Evolutionary conservation across 257 asterid species (phyloP).

Genomic region (Oldenlandia corymbosa): DNA sequence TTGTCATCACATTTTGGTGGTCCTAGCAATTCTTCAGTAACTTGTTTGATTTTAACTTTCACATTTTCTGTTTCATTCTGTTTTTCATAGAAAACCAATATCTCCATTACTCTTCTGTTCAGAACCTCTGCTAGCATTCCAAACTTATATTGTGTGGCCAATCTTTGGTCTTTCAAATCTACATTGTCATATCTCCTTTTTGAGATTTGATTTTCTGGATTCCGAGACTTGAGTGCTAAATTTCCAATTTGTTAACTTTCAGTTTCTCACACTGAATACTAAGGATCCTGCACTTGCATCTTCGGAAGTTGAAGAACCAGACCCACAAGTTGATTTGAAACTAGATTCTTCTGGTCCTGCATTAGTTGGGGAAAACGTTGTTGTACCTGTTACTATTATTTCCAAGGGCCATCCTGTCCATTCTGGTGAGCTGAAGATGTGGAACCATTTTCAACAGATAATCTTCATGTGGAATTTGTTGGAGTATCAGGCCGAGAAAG

Average conservation of each 20-base stretch:
- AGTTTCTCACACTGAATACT: slow-evolving; percentile 12
- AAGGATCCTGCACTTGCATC: slow-evolving; percentile 88
- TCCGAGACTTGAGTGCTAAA: neutral
- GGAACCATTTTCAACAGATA: slow-evolving; percentile 66
- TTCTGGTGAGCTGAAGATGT: slow-evolving; percentile 91
- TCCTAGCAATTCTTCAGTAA: neutral
- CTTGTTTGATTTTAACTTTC: neutral
- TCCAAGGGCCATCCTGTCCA: slow-evolving; percentile 82
- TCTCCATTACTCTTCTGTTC: neutral
- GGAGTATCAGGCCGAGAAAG: slow-evolving; percentile 51
- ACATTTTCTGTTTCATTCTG: neutral
- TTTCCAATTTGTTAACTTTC: slow-evolving; percentile 11
- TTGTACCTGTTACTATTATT: slow-evolving; percentile 74
- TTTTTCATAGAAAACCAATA: neutral
- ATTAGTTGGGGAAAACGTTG: slow-evolving; percentile 79
- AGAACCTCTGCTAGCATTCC: neutral
- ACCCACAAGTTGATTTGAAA: slow-evolving; percentile 87
- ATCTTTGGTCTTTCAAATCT: neutral
- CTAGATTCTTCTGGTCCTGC: slow-evolving; percentile 84
- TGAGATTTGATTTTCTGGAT: neutral
- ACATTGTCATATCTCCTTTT: neutral
- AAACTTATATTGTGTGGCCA: neutral
- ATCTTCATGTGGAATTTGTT: slow-evolving; percentile 88
- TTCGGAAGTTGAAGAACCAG: slow-evolving; percentile 98
- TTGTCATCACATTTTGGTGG: neutral